phyloP scores from a whole-genome alignment of 1,284 basidiomycete species.

The Sanghuangporus weigelae region DNA sequence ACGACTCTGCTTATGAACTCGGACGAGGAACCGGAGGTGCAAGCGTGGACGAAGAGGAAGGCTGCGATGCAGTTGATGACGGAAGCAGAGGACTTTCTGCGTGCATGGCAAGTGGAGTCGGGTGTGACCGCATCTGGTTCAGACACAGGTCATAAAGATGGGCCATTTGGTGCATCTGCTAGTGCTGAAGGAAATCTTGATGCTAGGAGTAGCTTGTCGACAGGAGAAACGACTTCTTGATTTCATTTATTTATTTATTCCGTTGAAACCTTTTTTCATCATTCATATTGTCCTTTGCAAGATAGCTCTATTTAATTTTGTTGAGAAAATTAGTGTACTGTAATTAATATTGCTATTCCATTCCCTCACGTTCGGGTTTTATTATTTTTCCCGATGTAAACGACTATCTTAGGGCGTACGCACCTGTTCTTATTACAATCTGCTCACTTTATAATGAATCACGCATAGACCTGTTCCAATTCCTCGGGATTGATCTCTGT shows the following conservation, averaged over 20 bases:
- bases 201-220: not conserved
- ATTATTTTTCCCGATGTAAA: no score
- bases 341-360: no score
- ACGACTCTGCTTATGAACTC: not conserved
- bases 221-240: not conserved
- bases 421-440: no score
- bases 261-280: no score
- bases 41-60: conserved; percentile 11
- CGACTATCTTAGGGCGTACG: no score
- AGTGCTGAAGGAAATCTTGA: not conserved
- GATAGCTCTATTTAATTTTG: no score
- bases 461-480: not conserved
- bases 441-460: no score
- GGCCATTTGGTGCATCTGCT: not conserved
- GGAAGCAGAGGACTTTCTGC: conserved; percentile 13
- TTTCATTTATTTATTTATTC: not conserved
- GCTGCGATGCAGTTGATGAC: conserved; percentile 5
- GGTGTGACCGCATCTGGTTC: conserved; percentile 1
- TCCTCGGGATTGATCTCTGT: no score
- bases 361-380: no score
- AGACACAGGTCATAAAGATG: conserved; percentile 3
- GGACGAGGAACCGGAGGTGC: conserved; percentile 12
- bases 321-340: no score
- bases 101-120: conserved; percentile 9
- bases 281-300: not conserved